Percentiles rank a stretch among this genome's conserved stretches.
phyloP scores from a whole-genome alignment of 345 rosid genomes.

The Barbarea vulgaris region DNA sequence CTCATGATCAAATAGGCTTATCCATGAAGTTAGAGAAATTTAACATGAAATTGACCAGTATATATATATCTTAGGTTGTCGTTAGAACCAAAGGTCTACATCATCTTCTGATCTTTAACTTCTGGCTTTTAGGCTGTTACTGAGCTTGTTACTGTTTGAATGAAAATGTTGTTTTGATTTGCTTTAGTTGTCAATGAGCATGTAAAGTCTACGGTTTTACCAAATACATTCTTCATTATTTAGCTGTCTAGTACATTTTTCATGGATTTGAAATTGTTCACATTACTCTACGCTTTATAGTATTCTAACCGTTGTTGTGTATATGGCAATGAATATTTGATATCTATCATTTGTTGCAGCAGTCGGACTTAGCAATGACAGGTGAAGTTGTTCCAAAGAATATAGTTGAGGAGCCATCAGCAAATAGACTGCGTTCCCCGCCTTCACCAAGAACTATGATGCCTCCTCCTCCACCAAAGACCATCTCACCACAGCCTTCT shows the following conservation, averaged over 20 bases:
- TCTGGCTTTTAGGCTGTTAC: slow-evolving; percentile 9
- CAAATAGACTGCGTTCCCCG: slow-evolving; percentile 45
- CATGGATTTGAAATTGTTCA: not conserved
- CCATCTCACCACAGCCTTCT: slow-evolving; percentile 54
- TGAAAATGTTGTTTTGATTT: not conserved
- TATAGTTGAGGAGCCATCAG: slow-evolving; percentile 38
- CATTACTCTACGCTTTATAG: not conserved
- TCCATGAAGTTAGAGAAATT: not conserved
- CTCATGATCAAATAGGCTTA: not conserved
- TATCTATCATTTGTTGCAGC: slow-evolving; percentile 60
- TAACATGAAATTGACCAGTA: not conserved
- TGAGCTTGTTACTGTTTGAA: not conserved
- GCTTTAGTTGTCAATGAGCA: not conserved
- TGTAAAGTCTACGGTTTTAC: not conserved
- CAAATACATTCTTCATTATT: not conserved
- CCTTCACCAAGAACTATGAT: slow-evolving; percentile 40
- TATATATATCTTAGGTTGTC: slow-evolving; percentile 3
- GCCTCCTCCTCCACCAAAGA: slow-evolving; percentile 52
- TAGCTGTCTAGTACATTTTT: not conserved
- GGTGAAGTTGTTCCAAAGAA: slow-evolving; percentile 55
- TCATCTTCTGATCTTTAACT: slow-evolving; percentile 3
- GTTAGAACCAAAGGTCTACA: not conserved
- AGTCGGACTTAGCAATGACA: slow-evolving; percentile 38
- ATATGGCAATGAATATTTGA: too few relatives aligned
- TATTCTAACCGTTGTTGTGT: too few relatives aligned